Evolutionary conservation across 352 stramenopile genomes (phyloP), one percentile per base, ranked within the genome.

Genomic region (Globisporangium megalacanthum): DNA sequence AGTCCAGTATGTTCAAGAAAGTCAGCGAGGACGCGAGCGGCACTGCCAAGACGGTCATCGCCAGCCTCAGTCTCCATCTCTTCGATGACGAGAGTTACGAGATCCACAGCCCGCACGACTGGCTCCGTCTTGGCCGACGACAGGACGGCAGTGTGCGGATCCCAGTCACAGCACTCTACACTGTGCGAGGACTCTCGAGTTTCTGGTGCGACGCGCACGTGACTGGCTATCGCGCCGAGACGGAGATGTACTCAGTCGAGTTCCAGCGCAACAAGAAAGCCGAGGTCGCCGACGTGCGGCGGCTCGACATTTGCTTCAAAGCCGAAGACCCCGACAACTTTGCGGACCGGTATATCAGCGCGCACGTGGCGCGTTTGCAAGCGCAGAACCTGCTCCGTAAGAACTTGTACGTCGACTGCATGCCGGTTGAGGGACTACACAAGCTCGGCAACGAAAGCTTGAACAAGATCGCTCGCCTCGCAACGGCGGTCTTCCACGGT

Each of bases 71-170:
- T 25, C 62, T 95, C 5, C 68, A 89, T 41, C 48, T 79, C 22
- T 95, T 95, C 31, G 85, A 95, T 58, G 85, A 95, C 35, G 79
- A 86, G 25, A 92, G 74, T 54, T 95, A 77, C 58, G 85, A 95
- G 58, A 75, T 84, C 10, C 79, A 88, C 44, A 69, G 67, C 19
- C 69, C 78, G 1, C 54, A 70, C 4, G 73, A 89, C 20, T 95
- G 85, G 85, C 80, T 93, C 25, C 53, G 31, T 4, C 68, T 89
- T 33, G 83, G 77, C 2, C 68, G 62, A 14, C 71, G 74, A 15
- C 61, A 56, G 0, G 71, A 92, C 35, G 71, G 70, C 19, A 76
- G 65, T 0, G 75, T 89, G 4, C 65, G 75, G 15, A 92, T 94
- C 41, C 79, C 84, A n/a, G 84, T 69, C 8, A 91, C 74, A 1